Evolutionary conservation across 192 early-diverging fungal species (phyloP).

Genomic region (Coemansia sp.): DNA sequence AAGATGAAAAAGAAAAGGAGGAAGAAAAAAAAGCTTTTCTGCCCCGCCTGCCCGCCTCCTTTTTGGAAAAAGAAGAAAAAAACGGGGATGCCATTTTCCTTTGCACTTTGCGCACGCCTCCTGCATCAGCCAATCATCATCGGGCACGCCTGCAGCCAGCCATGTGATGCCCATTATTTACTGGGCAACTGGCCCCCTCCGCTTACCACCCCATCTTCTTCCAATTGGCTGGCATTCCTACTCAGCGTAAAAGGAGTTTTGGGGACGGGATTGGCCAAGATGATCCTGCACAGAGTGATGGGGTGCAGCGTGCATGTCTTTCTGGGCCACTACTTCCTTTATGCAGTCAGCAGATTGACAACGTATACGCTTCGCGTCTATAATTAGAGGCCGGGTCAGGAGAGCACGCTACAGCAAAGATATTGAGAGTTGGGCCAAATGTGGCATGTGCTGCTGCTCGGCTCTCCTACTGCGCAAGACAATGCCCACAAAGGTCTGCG

Average conservation of each 20-base stretch:
- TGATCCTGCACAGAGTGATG: neutral
- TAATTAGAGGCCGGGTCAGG: no score
- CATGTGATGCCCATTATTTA: neutral
- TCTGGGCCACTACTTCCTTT: neutral
- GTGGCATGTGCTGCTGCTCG: no score
- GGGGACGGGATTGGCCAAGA: no score
- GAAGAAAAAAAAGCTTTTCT: constrained; percentile 18
- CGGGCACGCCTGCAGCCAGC: constrained; percentile 1
- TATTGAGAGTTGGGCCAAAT: neutral
- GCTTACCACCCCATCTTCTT: neutral
- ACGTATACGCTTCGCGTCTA: neutral
- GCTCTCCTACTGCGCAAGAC: no score
- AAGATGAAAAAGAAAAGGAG: constrained; percentile 6
- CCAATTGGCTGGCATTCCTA: neutral
- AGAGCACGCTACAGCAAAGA: neutral
- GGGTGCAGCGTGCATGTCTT: constrained; percentile 6
- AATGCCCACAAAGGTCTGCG: no score
- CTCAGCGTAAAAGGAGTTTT: no score
- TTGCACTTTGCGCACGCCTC: constrained; percentile 5
- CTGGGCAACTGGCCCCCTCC: neutral
- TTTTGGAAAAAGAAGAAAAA: neutral
- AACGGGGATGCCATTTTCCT: constrained; percentile 3
- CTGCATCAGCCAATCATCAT: constrained; percentile 1
- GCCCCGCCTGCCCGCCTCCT: constrained; percentile 6
- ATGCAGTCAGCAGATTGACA: neutral